These are phyloP conservation scores for Phlyctochytrium bullatum DNA, from an alignment of 192 early-diverging fungal genomes.

Conservation along the genomic window DNA sequence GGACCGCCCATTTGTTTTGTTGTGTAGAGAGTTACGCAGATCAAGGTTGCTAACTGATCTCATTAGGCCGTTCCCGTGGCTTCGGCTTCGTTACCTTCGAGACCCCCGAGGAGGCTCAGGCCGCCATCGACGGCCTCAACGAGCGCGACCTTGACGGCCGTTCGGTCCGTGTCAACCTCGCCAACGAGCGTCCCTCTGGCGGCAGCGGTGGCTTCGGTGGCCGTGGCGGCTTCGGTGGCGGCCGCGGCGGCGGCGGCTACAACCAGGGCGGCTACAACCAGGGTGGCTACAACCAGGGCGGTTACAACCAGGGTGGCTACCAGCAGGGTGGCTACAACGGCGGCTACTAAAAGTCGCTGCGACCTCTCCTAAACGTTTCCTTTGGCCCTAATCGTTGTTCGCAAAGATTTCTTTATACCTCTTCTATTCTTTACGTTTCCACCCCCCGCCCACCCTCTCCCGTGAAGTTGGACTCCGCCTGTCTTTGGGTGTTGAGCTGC, in stretches of 20 bases:
- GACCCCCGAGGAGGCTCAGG: constrained; percentile 32
- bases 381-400: too few species aligned
- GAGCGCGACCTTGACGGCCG: constrained; percentile 78
- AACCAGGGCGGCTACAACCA: not conserved
- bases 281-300: not conserved
- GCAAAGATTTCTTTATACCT: too few species aligned
- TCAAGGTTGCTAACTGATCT: too few species aligned
- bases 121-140: constrained; percentile 64
- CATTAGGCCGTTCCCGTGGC: constrained; percentile 71
- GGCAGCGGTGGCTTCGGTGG: constrained; percentile 8
- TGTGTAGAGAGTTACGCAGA: too few species aligned
- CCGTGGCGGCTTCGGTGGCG: not conserved
- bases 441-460: too few species aligned
- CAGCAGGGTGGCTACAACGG: not conserved
- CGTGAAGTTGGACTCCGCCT: too few species aligned
- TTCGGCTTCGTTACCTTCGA: constrained; percentile 82
- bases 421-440: too few species aligned
- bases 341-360: not conserved
- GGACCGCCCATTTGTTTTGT: too few species aligned
- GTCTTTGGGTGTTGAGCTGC: too few species aligned
- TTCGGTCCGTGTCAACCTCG: constrained; percentile 72
- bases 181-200: constrained; percentile 53
- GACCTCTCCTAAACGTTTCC: too few species aligned
- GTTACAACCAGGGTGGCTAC: not conserved
- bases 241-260: constrained; percentile 11